phyloP scores from a whole-genome alignment of 2,329 filamentous ascomycete genomes.

The Fusarium transvaalense region DNA sequence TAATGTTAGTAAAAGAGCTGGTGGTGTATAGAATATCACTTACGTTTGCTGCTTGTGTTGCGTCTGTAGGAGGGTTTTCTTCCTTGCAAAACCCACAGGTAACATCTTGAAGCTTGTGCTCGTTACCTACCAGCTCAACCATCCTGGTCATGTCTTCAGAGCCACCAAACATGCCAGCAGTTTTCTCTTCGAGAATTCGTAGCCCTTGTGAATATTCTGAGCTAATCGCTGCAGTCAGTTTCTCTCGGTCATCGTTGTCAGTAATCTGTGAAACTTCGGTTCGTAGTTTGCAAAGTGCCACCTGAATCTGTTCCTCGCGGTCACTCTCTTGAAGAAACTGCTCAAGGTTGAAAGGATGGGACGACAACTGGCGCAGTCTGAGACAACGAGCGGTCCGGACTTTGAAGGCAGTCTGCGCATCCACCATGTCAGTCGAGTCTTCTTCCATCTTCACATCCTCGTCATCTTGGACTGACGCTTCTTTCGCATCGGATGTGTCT shows the following conservation, averaged over 20 bases:
- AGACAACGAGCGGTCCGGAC: not conserved
- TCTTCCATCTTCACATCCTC: not conserved
- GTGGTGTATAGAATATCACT: not conserved
- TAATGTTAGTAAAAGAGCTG: conserved; percentile 19
- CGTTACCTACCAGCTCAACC: conserved; percentile 27
- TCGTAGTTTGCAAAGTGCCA: not conserved
- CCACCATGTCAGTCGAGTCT: not conserved
- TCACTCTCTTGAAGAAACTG: conserved; percentile 31
- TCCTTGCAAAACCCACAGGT: conserved; percentile 28
- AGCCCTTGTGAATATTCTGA: not conserved
- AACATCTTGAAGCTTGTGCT: not conserved
- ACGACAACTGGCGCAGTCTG: conserved; percentile 40
- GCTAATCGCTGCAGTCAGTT: accelerated
- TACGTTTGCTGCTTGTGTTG: conserved; percentile 5
- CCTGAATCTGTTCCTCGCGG: not conserved
- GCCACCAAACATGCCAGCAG: not conserved
- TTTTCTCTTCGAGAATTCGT: accelerated
- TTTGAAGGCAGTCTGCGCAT: not conserved
- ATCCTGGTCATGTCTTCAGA: conserved; percentile 34
- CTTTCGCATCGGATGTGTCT: not conserved
- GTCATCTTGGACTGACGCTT: accelerated
- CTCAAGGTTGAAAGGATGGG: conserved; percentile 50
- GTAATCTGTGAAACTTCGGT: not conserved
- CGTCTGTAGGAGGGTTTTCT: not conserved
- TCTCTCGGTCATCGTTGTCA: accelerated